These are phyloP conservation scores for Backusella morwellensis DNA, from an alignment of 192 early-diverging fungal genomes.

Conservation along the genomic window DNA sequence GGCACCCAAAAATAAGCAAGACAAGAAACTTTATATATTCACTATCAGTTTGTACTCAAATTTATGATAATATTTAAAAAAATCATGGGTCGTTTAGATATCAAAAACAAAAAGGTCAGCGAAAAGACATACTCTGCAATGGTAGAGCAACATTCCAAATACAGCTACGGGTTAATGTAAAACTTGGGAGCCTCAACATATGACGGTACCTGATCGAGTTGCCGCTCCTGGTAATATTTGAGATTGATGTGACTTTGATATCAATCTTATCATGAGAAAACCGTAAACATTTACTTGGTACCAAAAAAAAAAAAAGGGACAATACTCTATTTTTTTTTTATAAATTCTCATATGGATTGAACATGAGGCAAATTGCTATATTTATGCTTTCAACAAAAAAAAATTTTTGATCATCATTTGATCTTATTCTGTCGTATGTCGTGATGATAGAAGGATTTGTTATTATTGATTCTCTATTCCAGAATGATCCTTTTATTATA, in stretches of 20 bases:
- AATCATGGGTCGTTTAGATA: neutral
- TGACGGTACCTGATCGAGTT: neutral
- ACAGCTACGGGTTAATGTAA: neutral
- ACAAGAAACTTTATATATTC: neutral
- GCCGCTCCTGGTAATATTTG: neutral
- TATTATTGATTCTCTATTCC: neutral
- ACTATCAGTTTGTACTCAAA: neutral
- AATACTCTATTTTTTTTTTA: neutral
- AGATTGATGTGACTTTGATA: conserved; percentile 2
- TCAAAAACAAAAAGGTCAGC: neutral
- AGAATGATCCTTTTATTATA: neutral
- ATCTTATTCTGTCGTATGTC: neutral
- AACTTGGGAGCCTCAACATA: neutral
- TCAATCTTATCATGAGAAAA: neutral
- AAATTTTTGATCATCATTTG: neutral
- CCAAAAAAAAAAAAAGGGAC: neutral
- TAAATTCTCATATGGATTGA: neutral
- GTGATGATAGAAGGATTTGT: neutral
- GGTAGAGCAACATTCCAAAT: neutral
- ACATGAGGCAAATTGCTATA: neutral
- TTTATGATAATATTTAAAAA: neutral
- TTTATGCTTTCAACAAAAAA: neutral
- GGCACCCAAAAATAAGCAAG: neutral
- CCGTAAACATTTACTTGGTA: neutral
- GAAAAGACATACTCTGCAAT: neutral